These are phyloP conservation scores for Leptosphaerulina australis DNA, from an alignment of 2,329 filamentous ascomycete genomes.

Conservation along the genomic window DNA sequence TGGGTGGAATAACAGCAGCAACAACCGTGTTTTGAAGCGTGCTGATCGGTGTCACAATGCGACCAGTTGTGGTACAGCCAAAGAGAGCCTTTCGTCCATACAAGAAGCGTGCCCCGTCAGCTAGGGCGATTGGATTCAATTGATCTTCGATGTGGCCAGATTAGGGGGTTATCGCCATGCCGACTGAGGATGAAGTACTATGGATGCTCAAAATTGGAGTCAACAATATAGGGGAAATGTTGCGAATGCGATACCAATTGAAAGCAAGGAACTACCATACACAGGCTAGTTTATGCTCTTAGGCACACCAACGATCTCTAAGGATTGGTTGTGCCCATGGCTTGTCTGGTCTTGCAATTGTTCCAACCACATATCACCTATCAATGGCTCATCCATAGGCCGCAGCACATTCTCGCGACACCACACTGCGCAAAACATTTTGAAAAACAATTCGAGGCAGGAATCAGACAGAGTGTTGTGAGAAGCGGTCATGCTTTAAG, in stretches of 20 bases:
- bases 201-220: not conserved
- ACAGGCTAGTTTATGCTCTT: conserved; percentile 23
- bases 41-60: conserved; percentile 61
- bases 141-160: conserved; percentile 21
- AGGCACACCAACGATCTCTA: conserved; percentile 3
- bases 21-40: conserved; percentile 64
- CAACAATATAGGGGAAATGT: conserved; percentile 4
- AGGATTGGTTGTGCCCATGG: conserved; percentile 17
- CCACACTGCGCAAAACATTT: not conserved
- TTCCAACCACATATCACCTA: conserved; percentile 27
- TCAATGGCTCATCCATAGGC: not conserved
- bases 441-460: not conserved
- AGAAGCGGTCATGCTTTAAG: not conserved
- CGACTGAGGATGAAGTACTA: not conserved
- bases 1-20: conserved; percentile 68
- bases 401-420: not conserved
- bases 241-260: conserved; percentile 11
- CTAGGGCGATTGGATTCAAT: conserved; percentile 18
- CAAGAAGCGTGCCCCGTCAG: conserved; percentile 28
- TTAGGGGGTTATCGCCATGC: conserved; percentile 24
- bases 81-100: conserved; percentile 67
- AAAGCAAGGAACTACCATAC: conserved; percentile 24
- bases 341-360: conserved; percentile 44
- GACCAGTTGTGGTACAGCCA: conserved; percentile 69
- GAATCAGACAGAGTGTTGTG: not conserved